Evolutionary conservation across 2,329 filamentous ascomycete species (phyloP).

Genomic region (Thielaviopsis ethacetica): DNA sequence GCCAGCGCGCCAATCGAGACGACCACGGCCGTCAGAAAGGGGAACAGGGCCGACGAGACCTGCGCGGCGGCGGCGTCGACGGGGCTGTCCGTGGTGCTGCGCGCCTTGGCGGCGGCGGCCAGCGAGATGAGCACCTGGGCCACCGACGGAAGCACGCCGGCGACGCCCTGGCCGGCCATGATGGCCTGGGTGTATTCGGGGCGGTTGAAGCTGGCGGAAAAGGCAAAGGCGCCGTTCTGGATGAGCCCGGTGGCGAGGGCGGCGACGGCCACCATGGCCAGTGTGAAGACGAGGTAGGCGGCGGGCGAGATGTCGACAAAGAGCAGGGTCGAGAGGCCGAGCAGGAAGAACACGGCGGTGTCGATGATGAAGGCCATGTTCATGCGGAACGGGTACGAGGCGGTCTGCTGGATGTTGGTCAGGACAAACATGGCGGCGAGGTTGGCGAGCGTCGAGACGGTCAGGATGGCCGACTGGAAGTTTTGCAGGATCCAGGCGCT

Average conservation of each 20-base stretch:
- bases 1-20: constrained; percentile 56
- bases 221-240: constrained; percentile 90
- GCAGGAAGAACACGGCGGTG: constrained; percentile 55
- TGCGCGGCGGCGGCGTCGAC: constrained; percentile 16
- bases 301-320: constrained; percentile 45
- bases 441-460: constrained; percentile 73
- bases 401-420: constrained; percentile 61
- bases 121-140: constrained; percentile 78
- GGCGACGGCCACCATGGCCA: constrained; percentile 65
- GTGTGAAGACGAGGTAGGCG: constrained; percentile 64
- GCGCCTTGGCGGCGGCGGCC: constrained; percentile 19
- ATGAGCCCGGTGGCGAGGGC: constrained; percentile 70
- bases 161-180: constrained; percentile 86
- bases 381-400: constrained; percentile 81
- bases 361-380: constrained; percentile 61
- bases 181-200: constrained; percentile 89
- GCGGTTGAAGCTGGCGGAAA: constrained; percentile 68
- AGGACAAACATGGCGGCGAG: constrained; percentile 60
- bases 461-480: constrained; percentile 81
- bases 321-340: constrained; percentile 63
- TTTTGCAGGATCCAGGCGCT: constrained; percentile 57
- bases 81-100: constrained; percentile 17
- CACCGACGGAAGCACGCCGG: constrained; percentile 75
- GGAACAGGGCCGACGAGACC: constrained; percentile 65
- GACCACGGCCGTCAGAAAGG: constrained; percentile 74